Evolutionary conservation across 805 yeast genomes (phyloP), one percentile per base, ranked within the genome.

Genomic region (Candida caryicola): DNA sequence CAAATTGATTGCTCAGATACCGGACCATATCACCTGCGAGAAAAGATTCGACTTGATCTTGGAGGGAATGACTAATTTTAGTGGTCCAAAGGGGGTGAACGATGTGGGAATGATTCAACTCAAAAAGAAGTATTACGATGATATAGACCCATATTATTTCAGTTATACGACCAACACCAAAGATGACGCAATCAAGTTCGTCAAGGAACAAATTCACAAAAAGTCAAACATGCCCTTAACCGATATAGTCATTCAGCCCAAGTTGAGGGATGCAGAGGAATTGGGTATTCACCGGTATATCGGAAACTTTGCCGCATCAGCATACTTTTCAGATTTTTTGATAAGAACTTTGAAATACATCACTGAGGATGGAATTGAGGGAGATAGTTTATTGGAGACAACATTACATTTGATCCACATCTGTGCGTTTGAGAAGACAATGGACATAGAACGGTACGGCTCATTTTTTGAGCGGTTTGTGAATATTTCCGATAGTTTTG

Each of bases 141-240:
- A 59, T 26, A 49, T 69, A 4, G 68, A 71, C 41, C 95, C 97
- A 0, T 90, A 78, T 52, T 91, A 82, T 54, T 71, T 85, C 41
- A 89, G 88, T 49, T 84, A 83, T 50, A 69, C 84, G 0, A 65
- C 91, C 0, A 88, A 88, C 49, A 81, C 79, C 37, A 76, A 91
- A 38, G 96, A 88, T 39, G 96, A 88, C 43, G 91, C 95, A 5
- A 82, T 85, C 39, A 74, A 72, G 31, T 62, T 79, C 4, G 62
- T 85, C 21, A 80, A 81, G 48, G 76, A 74, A 23, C 55, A 74
- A 18, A 57, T 73, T 29, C 69, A 75, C 7, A 63, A 69, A 39
- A 52, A 62, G 17, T 59, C 62, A 1, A 51, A 59, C 1, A 54
- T 66, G 3, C 62, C 70, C 1, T 44, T 63, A 15, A 65, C 72